Evolutionary conservation across 352 stramenopile species (phyloP), one percentile per base, ranked within the genome.

Genomic region (Globisporangium cederbergense): DNA sequence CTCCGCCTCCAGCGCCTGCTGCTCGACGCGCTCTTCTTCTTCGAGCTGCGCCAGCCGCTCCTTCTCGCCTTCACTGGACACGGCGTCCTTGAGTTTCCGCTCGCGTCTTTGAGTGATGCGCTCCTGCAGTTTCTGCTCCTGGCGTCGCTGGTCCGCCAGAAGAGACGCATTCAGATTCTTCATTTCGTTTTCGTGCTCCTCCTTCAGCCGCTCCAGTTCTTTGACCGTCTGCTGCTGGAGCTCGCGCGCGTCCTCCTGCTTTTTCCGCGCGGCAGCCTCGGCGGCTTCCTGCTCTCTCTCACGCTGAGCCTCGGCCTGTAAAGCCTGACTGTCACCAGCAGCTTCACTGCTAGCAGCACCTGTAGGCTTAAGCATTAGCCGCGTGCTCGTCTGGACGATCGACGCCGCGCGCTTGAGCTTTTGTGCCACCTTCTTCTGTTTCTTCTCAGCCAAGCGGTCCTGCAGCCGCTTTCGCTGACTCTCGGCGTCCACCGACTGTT

Each of bases 41-140:
- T 82, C 78, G 0, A 78, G 61, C 22, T 36, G 43, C 5, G 75
- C 71, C 32, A 75, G 55, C 0, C 60, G 60, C 49, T 80, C 69
- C 9, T 70, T 62, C 28, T 80, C 69, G 6, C 46, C 62, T 25
- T 74, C 57, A 4, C 49, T 62, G 18, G 59, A 47, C 3, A 54
- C 58, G 2, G 71, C 61, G 20, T 72, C 73, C 16, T 75, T 71
- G 20, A 83, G 69, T 47, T 81, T 89, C 13, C 72, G 72, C 13
- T 80, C 76, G 38, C 78, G 73, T 9, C 81, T 69, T 59, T 79
- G 73, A 13, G 71, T 70, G 34, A 90, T 89, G 14, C 81, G 81
- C 54, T 86, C 77, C 47, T 90, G 77, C 20, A 93, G 67, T 46
- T 86, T 87, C 38, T 81, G 67, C 62, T 92, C 83, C 57, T 91